phyloP scores from a whole-genome alignment of 2,329 filamentous ascomycete genomes.

The Periconia sp. region DNA sequence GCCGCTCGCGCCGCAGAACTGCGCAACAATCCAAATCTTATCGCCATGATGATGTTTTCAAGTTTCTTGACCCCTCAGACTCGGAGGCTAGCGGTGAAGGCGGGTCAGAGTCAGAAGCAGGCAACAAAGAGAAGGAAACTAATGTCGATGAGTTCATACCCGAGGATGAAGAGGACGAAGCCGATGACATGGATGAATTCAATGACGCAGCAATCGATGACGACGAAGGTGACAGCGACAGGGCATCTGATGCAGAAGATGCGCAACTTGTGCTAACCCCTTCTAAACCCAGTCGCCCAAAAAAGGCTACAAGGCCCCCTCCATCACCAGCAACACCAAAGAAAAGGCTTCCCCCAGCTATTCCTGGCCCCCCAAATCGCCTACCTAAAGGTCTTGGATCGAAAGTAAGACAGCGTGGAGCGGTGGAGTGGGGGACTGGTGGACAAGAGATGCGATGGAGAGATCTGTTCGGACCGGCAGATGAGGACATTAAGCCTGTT shows the following conservation, averaged over 20 bases:
- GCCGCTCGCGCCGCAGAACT: not conserved
- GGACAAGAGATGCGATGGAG: constrained; percentile 51
- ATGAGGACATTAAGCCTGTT: constrained; percentile 56
- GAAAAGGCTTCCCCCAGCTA: too few relatives aligned
- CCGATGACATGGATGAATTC: constrained; percentile 28
- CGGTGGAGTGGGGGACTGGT: constrained; percentile 38
- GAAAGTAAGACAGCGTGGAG: constrained; percentile 30
- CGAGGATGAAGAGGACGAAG: constrained; percentile 29
- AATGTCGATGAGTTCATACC: constrained; percentile 35
- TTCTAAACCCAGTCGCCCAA: not conserved
- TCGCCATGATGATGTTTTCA: constrained; percentile 4
- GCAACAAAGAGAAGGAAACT: constrained; percentile 20
- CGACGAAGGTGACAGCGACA: constrained; percentile 44
- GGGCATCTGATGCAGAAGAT: constrained; percentile 23
- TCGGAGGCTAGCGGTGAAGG: constrained; percentile 14
- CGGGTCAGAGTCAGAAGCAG: constrained; percentile 18
- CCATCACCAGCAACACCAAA: too few relatives aligned
- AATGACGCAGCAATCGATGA: constrained; percentile 25
- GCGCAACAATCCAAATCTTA: constrained; percentile 6
- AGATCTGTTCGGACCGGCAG: constrained; percentile 58
- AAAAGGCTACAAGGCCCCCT: too few relatives aligned
- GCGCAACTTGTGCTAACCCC: too few relatives aligned
- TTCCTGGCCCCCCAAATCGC: too few relatives aligned
- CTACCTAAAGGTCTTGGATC: not conserved
- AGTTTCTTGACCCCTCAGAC: constrained; percentile 3